A percentile compares a stretch with the other conserved stretches of the same genome.
These are phyloP conservation scores for Cupressus sempervirens DNA, from an alignment of 75 land plant genomes.

Conservation along the genomic window DNA sequence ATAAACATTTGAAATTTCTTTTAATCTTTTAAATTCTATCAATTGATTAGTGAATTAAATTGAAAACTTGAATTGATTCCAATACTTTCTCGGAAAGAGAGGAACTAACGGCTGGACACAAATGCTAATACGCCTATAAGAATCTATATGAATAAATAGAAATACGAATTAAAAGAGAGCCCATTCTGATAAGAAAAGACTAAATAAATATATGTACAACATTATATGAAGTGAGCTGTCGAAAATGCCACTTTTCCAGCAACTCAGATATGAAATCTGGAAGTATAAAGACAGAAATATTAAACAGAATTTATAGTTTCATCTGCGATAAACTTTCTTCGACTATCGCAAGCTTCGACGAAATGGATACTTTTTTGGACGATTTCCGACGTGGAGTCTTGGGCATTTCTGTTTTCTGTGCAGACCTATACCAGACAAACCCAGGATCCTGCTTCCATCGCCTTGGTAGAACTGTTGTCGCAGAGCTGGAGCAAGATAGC, in stretches of 20 bases:
- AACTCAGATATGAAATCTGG: neutral
- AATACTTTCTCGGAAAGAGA: too few relatives aligned
- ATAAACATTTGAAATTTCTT: too few relatives aligned
- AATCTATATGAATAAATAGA: too few relatives aligned
- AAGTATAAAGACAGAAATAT: neutral
- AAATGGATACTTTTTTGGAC: constrained; percentile 8
- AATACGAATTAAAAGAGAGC: too few relatives aligned
- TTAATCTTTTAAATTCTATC: too few relatives aligned
- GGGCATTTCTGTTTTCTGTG: neutral
- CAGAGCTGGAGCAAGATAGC: neutral
- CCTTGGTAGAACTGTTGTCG: neutral
- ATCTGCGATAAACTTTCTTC: constrained; percentile 56
- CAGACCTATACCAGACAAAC: constrained; percentile 29
- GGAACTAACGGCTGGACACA: too few relatives aligned
- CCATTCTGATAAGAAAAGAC: too few relatives aligned
- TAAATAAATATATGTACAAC: too few relatives aligned
- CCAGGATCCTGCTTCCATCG: constrained; percentile 12
- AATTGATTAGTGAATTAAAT: too few relatives aligned
- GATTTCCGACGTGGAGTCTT: neutral
- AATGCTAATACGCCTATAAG: too few relatives aligned
- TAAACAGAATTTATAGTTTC: constrained; percentile 23
- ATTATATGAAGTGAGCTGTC: too few relatives aligned
- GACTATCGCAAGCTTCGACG: constrained; percentile 51
- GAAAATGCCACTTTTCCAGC: neutral
- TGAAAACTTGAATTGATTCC: too few relatives aligned